phyloP scores from a whole-genome alignment of 1,284 basidiomycete genomes.

The Rhodotorula sp. region DNA sequence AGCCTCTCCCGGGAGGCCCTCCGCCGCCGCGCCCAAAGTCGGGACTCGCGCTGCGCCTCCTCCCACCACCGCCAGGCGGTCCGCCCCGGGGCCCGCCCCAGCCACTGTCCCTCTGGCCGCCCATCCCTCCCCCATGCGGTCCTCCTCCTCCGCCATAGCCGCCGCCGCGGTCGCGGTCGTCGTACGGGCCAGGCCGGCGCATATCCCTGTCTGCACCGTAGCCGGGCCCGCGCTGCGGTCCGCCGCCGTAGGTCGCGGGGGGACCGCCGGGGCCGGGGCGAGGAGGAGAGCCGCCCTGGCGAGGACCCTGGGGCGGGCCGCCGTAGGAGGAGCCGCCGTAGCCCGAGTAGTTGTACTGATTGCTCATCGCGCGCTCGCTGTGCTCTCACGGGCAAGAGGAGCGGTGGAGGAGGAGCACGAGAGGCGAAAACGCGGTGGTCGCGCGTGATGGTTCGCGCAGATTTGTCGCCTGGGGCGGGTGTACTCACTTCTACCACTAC shows the following conservation, averaged over 20 bases:
- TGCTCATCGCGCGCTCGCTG: not conserved
- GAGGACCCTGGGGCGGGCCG: not conserved
- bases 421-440: too few relatives aligned
- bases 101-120: not conserved
- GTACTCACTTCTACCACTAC: too few relatives aligned
- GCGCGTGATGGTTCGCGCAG: not conserved
- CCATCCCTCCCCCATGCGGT: not conserved
- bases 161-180: not conserved
- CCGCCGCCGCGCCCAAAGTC: slow-evolving; percentile 7
- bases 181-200: slow-evolving; percentile 12
- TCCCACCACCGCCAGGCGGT: not conserved
- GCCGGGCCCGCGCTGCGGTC: not conserved
- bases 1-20: slow-evolving; percentile 1
- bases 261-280: too few relatives aligned
- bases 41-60: slow-evolving; percentile 18
- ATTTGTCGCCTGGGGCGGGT: too few relatives aligned
- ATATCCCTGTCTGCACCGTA: not conserved
- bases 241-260: not conserved
- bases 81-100: not conserved
- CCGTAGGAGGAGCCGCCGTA: not conserved
- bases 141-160: too few relatives aligned
- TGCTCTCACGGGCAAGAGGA: not conserved
- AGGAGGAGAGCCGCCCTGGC: not conserved
- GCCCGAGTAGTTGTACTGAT: slow-evolving; percentile 13
- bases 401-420: not conserved